Base-by-base conservation (phyloP, 108 stramenopile species). In the Nitzschia sp. region DNA sequence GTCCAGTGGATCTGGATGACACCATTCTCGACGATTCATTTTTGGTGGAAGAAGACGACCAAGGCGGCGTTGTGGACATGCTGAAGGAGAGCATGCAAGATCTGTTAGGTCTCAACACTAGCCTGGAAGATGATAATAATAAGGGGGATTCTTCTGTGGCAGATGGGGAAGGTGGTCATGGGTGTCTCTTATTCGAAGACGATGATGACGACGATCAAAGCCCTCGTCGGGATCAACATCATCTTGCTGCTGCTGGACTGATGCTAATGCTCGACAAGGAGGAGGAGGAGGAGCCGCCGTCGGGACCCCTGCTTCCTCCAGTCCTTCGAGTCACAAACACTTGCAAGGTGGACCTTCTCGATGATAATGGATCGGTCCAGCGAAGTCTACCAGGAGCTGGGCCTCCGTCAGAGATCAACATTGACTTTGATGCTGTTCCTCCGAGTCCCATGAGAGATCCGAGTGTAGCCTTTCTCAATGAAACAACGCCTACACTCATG, bases 361-460 rank as follows among this genome's bases (percentile, higher is more conserved):
- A 51, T 51, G 49, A 51, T 19, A 5, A 51, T 19, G 49, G 5
- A 5, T 51, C 49, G 13, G 49, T 51, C 4, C 49, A 51, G 13
- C 8, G 49, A 42, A 42, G 9, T 42, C 38, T 6, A 42, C 13
- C 38, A 6, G 38, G 38, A 6, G 38, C 38, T 6, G 13, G 13
- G 13, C 49, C 49, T 51, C 74, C 74, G 15, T 49, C 33, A 29
- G 74, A 75, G 46, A 56, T 75, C n/a, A 68, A 49, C 46, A 54
- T 75, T 42, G 66, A 75, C 54, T 46, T 46, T 25, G 31, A 67
- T 54, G 60, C 67, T 1, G 74, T 68, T 1, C 74, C 74, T 35
- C 74, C 74, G 17, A 75, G 74, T 56, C 74, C 74, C 9, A 75
- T 75, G 63, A 54, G 54, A 26, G 74, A 75, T 42, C 74, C 74